Conservation (phyloP, 2,329 filamentous ascomycete species). For the Cytospora schulzeri region DNA sequence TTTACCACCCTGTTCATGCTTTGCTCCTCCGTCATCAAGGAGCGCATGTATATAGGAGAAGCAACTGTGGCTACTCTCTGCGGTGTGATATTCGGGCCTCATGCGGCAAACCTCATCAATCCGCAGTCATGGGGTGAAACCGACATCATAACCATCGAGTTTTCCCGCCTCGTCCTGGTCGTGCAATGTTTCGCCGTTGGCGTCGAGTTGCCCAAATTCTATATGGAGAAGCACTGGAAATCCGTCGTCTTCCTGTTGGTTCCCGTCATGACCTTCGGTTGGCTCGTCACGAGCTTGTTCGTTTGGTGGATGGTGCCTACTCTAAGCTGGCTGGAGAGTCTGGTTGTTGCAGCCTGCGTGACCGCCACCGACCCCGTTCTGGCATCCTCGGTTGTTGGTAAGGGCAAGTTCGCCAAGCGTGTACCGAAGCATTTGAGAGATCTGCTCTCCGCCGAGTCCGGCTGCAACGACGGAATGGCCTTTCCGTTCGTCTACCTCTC, state of each 20-base stretch:
- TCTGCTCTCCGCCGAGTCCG: slow-evolving; percentile 91
- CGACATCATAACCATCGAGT: slow-evolving; percentile 86
- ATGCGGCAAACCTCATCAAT: slow-evolving; percentile 79
- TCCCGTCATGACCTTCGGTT: slow-evolving; percentile 97
- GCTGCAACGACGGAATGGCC: slow-evolving; percentile 99
- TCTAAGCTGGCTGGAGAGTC: slow-evolving; percentile 85
- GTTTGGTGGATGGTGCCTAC: slow-evolving; percentile 86
- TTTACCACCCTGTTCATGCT: slow-evolving; percentile 99
- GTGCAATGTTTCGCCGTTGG: slow-evolving; percentile 92
- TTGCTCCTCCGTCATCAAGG: slow-evolving; percentile 96
- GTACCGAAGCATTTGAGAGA: slow-evolving; percentile 98
- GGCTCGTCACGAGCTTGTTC: slow-evolving; percentile 89
- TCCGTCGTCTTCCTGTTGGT: slow-evolving; percentile 86
- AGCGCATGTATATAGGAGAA: slow-evolving; percentile 97
- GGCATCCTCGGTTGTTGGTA: slow-evolving; percentile 96
- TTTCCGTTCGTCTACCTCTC: slow-evolving; percentile 96
- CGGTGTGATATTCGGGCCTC: slow-evolving; percentile 86
- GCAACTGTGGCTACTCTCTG: slow-evolving; percentile 90
- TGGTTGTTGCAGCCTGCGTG: slow-evolving; percentile 87
- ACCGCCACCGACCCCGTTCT: slow-evolving; percentile 96
- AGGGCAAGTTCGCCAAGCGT: slow-evolving; percentile 97
- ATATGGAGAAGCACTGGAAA: slow-evolving; percentile 98
- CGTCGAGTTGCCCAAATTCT: slow-evolving; percentile 86
- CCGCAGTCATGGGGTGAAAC: slow-evolving; percentile 77
- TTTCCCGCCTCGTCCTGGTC: slow-evolving; percentile 85